phyloP scores from a whole-genome alignment of 2,329 filamentous ascomycete genomes.

The Aaosphaeria arxii region DNA sequence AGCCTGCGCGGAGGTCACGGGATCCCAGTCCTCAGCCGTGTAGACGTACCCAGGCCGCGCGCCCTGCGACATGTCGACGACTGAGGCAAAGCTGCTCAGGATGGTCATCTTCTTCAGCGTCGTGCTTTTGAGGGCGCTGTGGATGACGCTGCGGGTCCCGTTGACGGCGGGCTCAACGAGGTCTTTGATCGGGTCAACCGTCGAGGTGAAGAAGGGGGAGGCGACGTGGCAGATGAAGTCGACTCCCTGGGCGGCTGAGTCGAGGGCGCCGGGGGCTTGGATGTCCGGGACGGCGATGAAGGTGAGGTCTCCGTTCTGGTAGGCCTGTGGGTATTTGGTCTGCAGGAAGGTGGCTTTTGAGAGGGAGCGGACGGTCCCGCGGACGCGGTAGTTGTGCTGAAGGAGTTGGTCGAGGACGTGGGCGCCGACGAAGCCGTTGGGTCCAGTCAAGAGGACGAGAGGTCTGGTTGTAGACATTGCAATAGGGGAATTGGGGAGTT shows the following conservation, averaged over 20 bases:
- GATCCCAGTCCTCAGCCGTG: conserved; percentile 52
- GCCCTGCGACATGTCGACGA: conserved; percentile 25
- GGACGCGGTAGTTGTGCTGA: conserved; percentile 6
- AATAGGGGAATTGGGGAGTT: too few relatives aligned
- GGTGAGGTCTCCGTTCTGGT: conserved; percentile 42
- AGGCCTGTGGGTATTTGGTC: background rate
- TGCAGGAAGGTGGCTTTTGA: conserved; percentile 5
- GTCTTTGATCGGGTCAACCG: conserved; percentile 63
- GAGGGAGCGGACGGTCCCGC: conserved; percentile 7
- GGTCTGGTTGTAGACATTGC: too few relatives aligned
- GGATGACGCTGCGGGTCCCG: conserved; percentile 59
- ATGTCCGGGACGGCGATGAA: conserved; percentile 68
- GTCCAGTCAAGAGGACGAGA: conserved; percentile 4
- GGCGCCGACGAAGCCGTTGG: conserved; percentile 9
- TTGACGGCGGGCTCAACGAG: conserved; percentile 57
- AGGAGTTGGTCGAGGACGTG: conserved; percentile 7
- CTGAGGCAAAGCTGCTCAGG: conserved; percentile 62
- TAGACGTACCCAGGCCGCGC: conserved; percentile 43
- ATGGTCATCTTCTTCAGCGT: conserved; percentile 67
- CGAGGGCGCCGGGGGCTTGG: conserved; percentile 63
- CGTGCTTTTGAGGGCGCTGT: conserved; percentile 55
- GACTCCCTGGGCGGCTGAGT: conserved; percentile 48
- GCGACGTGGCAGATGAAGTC: conserved; percentile 54
- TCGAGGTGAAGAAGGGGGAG: conserved; percentile 63
- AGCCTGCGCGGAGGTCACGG: conserved; percentile 42